phyloP scores from a whole-genome alignment of 257 asterid genomes.

The Buddleja alternifolia region DNA sequence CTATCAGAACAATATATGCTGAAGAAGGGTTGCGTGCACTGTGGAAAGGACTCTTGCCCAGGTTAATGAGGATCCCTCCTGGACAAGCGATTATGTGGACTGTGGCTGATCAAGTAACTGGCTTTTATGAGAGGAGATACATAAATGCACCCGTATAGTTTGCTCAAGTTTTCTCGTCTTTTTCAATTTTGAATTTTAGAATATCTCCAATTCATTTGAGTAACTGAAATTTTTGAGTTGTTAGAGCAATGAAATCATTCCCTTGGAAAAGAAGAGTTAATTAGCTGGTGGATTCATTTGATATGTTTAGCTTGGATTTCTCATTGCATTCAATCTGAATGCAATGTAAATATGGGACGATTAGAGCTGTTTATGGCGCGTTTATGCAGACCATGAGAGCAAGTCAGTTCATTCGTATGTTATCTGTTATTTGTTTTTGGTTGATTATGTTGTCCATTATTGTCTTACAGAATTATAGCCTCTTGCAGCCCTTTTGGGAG shows the following conservation, averaged over 20 bases:
- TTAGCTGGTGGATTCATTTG: neutral
- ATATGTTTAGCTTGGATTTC: constrained; percentile 14
- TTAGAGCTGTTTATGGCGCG: neutral
- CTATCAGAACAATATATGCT: constrained; percentile 68
- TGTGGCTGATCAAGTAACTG: constrained; percentile 92
- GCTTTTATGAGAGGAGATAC: constrained; percentile 78
- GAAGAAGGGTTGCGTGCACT: constrained; percentile 87
- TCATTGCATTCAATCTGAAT: neutral
- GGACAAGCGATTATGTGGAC: constrained; percentile 99
- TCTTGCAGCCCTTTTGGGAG: no score
- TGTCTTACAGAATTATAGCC: no score
- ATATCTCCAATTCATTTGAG: constrained; percentile 5
- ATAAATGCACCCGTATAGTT: constrained; percentile 42
- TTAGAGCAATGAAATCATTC: neutral
- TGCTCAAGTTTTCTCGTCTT: no score
- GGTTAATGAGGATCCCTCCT: constrained; percentile 99
- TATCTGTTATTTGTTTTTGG: constrained; percentile 1
- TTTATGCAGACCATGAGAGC: neutral
- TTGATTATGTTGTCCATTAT: no score
- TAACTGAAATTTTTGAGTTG: neutral
- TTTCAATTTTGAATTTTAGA: neutral
- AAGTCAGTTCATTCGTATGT: constrained; percentile 2
- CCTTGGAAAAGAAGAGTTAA: constrained; percentile 13
- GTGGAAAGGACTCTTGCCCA: constrained; percentile 88
- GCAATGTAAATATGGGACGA: neutral